Evolutionary conservation across 371 early-diverging fungal genomes (phyloP).

Genomic region (Syncephalastrum contaminatum): DNA sequence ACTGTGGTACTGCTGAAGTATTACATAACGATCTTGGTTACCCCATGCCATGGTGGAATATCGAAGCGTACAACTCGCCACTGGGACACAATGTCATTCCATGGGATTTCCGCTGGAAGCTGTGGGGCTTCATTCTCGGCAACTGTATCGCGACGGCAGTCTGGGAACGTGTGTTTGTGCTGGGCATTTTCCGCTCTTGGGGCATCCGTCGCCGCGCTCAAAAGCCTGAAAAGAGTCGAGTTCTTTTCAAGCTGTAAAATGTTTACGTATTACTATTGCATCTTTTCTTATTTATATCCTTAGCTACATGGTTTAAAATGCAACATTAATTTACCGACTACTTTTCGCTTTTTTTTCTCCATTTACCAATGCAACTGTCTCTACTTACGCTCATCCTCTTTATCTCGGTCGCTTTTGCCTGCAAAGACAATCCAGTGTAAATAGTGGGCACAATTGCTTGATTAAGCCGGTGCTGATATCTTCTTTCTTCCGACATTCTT

Average conservation of each 20-base stretch:
- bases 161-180: conserved; percentile 58
- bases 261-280: conserved; percentile 1
- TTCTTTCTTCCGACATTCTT: neutral
- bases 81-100: conserved; percentile 73
- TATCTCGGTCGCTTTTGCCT: neutral
- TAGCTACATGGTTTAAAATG: conserved; percentile 6
- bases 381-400: neutral
- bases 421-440: conserved; percentile 13
- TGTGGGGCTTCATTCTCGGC: conserved; percentile 53
- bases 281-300: conserved; percentile 1
- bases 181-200: conserved; percentile 49
- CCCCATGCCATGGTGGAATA: conserved; percentile 48
- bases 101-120: conserved; percentile 55
- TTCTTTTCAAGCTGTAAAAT: conserved; percentile 30
- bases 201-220: conserved; percentile 19
- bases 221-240: conserved; percentile 24
- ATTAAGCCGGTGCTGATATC: too few relatives aligned
- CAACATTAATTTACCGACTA: neutral
- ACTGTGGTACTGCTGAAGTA: conserved; percentile 64
- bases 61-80: conserved; percentile 58
- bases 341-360: neutral
- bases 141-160: conserved; percentile 43
- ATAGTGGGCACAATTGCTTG: neutral
- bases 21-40: conserved; percentile 49
- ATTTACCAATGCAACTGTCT: neutral